A percentile compares a stretch with the other conserved stretches of the same genome.
phyloP scores from a whole-genome alignment of 163 green algal species.

The Chlamydomonas reinhardtii region DNA sequence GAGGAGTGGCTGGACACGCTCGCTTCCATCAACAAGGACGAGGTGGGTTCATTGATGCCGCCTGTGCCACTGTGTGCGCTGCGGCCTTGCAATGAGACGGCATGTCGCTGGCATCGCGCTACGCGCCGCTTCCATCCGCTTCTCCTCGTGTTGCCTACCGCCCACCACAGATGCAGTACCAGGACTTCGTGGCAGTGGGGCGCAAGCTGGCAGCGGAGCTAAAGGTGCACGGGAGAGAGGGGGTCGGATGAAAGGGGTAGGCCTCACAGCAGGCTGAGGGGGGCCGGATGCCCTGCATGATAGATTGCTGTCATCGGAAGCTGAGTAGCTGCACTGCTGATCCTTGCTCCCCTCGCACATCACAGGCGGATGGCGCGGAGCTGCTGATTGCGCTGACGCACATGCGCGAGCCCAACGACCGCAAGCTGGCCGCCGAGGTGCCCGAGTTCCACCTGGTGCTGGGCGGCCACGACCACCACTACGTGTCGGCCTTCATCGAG shows the following conservation, averaged over 20 bases:
- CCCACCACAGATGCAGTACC: slow-evolving; percentile 45
- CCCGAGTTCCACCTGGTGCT: slow-evolving; percentile 79
- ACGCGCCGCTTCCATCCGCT: too few relatives aligned
- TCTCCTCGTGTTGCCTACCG: too few relatives aligned
- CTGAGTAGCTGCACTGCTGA: too few relatives aligned
- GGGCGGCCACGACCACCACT: slow-evolving; percentile 85
- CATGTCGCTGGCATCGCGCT: too few relatives aligned
- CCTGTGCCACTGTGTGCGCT: too few relatives aligned
- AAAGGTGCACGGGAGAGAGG: slow-evolving; percentile 35
- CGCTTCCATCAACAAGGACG: slow-evolving; percentile 60
- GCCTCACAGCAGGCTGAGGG: too few relatives aligned
- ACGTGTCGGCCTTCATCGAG: slow-evolving; percentile 47
- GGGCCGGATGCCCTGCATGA: too few relatives aligned
- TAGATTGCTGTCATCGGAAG: too few relatives aligned
- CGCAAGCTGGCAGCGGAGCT: slow-evolving; percentile 61
- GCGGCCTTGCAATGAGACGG: too few relatives aligned
- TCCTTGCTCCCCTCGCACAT: too few relatives aligned
- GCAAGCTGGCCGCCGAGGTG: slow-evolving; percentile 64
- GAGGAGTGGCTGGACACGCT: slow-evolving; percentile 80
- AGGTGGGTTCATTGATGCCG: slow-evolving; percentile 47
- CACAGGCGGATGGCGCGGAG: slow-evolving; percentile 67
- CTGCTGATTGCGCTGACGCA: slow-evolving; percentile 84
- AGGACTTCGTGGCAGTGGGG: slow-evolving; percentile 75
- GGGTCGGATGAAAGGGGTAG: too few relatives aligned
- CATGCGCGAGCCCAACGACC: slow-evolving; percentile 83